Conservation (phyloP, 2,329 filamentous ascomycete genomes). For the Elsinoe ampelina region DNA sequence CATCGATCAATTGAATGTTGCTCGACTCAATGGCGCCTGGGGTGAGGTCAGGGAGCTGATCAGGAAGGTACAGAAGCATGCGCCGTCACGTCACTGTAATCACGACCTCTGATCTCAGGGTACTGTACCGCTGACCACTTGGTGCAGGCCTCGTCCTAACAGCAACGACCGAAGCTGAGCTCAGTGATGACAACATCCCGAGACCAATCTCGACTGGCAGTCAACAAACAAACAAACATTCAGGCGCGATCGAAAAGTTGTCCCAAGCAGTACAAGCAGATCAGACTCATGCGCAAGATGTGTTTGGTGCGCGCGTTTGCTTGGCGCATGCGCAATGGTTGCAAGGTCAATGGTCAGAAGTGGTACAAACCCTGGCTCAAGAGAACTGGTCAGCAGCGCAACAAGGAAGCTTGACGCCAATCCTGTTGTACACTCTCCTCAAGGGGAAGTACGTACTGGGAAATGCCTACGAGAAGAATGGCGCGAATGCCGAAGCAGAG, state of each 20-base stretch:
- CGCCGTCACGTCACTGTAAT: conserved; percentile 74
- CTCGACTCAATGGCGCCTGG: conserved; percentile 84
- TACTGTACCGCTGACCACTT: neutral
- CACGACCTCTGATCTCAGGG: conserved; percentile 16
- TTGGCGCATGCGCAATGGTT: conserved; percentile 79
- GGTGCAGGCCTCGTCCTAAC: conserved; percentile 37
- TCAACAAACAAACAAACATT: neutral
- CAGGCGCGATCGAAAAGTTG: conserved; percentile 15
- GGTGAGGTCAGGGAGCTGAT: conserved; percentile 76
- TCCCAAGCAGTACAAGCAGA: conserved; percentile 29
- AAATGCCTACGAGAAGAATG: conserved; percentile 22
- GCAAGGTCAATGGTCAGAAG: conserved; percentile 42
- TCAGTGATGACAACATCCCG: conserved; percentile 25
- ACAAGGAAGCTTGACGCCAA: conserved; percentile 5
- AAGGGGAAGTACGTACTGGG: conserved; percentile 25
- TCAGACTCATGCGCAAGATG: conserved; percentile 41
- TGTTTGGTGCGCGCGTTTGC: conserved; percentile 71
- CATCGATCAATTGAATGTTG: conserved; percentile 70
- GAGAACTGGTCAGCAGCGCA: conserved; percentile 11
- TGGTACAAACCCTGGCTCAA: conserved; percentile 5
- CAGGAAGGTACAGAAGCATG: conserved; percentile 90
- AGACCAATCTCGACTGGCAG: neutral
- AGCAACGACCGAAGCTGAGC: conserved; percentile 38
- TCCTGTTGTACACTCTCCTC: conserved; percentile 15
- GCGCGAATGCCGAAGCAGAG: conserved; percentile 11